A percentile compares a stretch with the other conserved stretches of the same genome.
Conservation (phyloP, 331 rosid genomes). For the Saraca asoca region DNA sequence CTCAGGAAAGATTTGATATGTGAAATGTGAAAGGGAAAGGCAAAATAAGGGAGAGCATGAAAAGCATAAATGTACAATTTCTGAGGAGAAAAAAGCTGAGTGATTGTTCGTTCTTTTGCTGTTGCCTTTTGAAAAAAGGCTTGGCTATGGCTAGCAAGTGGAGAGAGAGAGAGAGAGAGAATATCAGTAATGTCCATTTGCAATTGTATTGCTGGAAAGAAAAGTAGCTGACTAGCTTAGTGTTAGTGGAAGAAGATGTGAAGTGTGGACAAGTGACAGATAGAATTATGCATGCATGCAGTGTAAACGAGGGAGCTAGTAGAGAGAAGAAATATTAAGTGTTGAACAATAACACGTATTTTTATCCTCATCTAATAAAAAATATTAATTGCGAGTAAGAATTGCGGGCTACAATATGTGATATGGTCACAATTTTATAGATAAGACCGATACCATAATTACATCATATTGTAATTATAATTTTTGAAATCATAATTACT, state of each 20-base stretch:
- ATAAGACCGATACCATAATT: too few relatives aligned
- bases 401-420: too few relatives aligned
- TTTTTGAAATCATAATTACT: too few relatives aligned
- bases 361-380: too few relatives aligned
- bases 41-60: conserved; percentile 17
- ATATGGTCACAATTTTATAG: too few relatives aligned
- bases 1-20: conserved; percentile 21
- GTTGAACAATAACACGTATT: too few relatives aligned
- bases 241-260: neutral
- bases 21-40: conserved; percentile 22
- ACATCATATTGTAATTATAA: too few relatives aligned
- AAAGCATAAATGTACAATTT: conserved; percentile 36
- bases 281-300: conserved; percentile 5
- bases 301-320: too few relatives aligned
- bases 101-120: neutral
- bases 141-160: neutral
- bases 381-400: too few relatives aligned
- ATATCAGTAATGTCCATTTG: neutral
- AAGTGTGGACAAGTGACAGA: neutral
- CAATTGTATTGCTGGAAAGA: conserved; percentile 19
- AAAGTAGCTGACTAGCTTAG: too few relatives aligned
- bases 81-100: neutral
- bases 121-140: conserved; percentile 20
- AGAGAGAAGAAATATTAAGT: too few relatives aligned
- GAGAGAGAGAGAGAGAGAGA: too few relatives aligned